These are phyloP conservation scores for Stephania yunnanensis DNA, from an alignment of 164 flowering plant species.

Conservation along the genomic window DNA sequence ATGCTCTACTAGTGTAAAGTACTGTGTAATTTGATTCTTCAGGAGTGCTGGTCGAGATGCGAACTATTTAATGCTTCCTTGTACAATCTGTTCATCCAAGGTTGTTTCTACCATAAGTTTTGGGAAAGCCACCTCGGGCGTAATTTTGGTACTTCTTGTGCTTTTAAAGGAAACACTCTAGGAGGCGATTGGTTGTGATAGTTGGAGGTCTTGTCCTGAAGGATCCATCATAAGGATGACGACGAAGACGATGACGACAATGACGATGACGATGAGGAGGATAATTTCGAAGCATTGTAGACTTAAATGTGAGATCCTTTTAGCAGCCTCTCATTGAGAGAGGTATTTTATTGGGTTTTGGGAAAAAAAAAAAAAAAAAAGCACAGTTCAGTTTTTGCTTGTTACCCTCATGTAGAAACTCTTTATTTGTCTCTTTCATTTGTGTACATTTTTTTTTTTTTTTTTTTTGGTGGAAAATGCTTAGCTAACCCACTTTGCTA, in stretches of 20 bases:
- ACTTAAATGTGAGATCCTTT: not conserved
- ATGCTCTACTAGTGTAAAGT: not conserved
- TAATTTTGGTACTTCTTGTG: not conserved
- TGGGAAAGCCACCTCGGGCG: not conserved
- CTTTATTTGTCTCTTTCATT: not conserved
- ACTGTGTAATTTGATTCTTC: not conserved
- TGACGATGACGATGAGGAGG: not conserved
- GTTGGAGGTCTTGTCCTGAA: not conserved
- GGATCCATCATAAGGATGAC: not conserved
- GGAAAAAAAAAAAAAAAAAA: not conserved
- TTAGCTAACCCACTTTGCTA: no score
- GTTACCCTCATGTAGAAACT: not conserved
- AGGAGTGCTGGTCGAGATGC: slow-evolving; percentile 5
- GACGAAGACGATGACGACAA: not conserved
- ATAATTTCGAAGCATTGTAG: not conserved
- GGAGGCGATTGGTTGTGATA: not conserved
- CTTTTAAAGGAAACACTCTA: not conserved
- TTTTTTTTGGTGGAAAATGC: no score
- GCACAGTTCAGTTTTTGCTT: not conserved
- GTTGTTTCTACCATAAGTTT: not conserved
- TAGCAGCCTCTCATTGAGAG: not conserved
- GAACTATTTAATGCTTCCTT: slow-evolving; percentile 16
- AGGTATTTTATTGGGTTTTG: not conserved
- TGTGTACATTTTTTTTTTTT: no score
- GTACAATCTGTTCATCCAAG: slow-evolving; percentile 9